Evolutionary conservation across 2,329 filamentous ascomycete species (phyloP), one percentile per base, ranked within the genome.

Genomic region (Colletotrichum trifolii): DNA sequence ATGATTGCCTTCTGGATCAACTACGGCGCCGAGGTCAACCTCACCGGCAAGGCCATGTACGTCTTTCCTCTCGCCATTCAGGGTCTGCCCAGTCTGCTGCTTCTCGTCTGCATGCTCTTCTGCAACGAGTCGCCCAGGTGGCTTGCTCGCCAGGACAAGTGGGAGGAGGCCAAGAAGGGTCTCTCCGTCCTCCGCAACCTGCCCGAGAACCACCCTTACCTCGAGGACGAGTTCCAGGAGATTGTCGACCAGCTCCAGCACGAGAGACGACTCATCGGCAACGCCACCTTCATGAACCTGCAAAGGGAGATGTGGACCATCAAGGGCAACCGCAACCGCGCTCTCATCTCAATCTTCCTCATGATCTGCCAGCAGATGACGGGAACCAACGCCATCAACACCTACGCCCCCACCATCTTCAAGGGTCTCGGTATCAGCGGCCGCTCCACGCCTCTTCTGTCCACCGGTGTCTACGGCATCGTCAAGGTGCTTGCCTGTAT

Each of bases 281-380:
- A 81, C 38, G 79, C 80, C 17, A 78, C 68, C 45, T 78, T 75
- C 69, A 85, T 82, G 82, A 85, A 87, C 68, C 73, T 87, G 17
- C 81, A 85, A 70, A 84, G 80, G 69, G 87, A 89, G 73, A 87
- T 87, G 82, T 89, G 85, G 82, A 76, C 79, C 11, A 83, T 86
- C 66, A 73, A 78, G n/a, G 80, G 79, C 3, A 85, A 89, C 75
- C 80, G 87, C 54, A 87, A 87, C 70, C 81, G 87, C 45, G 84
- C 82, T 1, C 74, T 89, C 17, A 81, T 89, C 54, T 87, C 84
- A 65, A 86, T 90, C 66, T 55, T 73, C 17, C 73, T 82, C 58
- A 76, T 87, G 87, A 79, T 89, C 57, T 90, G 87, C 73, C 88
- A 90, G 73, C 87, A 90, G 72, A 87, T 89, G 85, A 90, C 87